Evolutionary conservation across 768 basidiomycete species (phyloP).

Genomic region (Pholiota molesta): DNA sequence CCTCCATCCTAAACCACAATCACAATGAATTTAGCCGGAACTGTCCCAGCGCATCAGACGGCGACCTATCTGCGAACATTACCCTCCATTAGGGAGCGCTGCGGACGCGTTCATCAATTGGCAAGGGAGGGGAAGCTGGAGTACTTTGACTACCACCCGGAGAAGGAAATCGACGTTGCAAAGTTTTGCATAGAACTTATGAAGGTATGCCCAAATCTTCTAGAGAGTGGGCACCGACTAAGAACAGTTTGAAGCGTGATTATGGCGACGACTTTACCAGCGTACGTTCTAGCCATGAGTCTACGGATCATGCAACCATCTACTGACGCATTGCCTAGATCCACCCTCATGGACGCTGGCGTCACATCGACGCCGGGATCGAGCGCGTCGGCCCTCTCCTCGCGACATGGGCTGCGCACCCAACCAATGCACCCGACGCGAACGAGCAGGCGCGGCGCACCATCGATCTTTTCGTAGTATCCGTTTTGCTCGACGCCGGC

Average conservation of each 20-base stretch:
- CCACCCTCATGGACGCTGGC: conserved; percentile 87
- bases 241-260: conserved; percentile 55
- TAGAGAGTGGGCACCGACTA: neutral
- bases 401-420: conserved; percentile 50
- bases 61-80: conserved; percentile 81
- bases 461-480: conserved; percentile 88
- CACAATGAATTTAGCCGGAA: conserved; percentile 36
- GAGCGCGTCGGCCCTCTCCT: conserved; percentile 67
- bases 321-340: conserved; percentile 50
- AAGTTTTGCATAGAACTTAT: conserved; percentile 8
- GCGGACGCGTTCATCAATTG: conserved; percentile 74
- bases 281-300: conserved; percentile 39
- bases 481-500: conserved; percentile 93
- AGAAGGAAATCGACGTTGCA: conserved; percentile 67
- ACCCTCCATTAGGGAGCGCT: conserved; percentile 89
- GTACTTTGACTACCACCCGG: conserved; percentile 86
- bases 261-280: conserved; percentile 69
- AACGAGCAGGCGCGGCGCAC: conserved; percentile 72
- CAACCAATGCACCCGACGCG: conserved; percentile 42
- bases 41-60: conserved; percentile 36
- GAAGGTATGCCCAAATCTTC: conserved; percentile 49
- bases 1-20: neutral
- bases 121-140: conserved; percentile 75
- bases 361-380: conserved; percentile 76
- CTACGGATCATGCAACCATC: neutral